phyloP scores from a whole-genome alignment of 1,284 basidiomycete species.

The Boletellus deceptivus region DNA sequence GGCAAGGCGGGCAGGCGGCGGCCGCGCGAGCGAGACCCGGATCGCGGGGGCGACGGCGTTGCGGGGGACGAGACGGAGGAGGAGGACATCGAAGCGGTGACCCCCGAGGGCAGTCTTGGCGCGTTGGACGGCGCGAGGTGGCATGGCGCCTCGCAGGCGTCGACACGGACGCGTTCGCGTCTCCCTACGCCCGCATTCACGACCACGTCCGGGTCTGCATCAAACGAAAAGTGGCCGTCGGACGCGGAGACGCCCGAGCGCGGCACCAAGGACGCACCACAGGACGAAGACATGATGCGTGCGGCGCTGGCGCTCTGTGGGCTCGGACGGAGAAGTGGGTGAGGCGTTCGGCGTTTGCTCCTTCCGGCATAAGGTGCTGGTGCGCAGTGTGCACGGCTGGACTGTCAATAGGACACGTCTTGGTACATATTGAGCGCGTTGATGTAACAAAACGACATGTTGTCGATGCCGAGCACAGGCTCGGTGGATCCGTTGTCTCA shows the following conservation, averaged over 20 bases:
- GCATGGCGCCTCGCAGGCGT: background rate
- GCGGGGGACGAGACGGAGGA: constrained; percentile 28
- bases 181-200: constrained; percentile 1
- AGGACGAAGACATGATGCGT: constrained; percentile 62
- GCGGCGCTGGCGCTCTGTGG: constrained; percentile 62
- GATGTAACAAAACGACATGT: background rate
- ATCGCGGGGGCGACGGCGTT: constrained; percentile 18
- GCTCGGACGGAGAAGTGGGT: constrained; percentile 39
- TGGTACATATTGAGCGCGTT: constrained; percentile 1
- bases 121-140: constrained; percentile 9
- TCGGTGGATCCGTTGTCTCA: background rate
- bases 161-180: constrained; percentile 1
- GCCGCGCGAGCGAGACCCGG: background rate
- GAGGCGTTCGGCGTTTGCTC: background rate
- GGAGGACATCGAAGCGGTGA: constrained; percentile 41
- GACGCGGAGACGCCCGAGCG: constrained; percentile 1
- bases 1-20: constrained; percentile 19
- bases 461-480: background rate
- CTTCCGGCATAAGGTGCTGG: too few species aligned
- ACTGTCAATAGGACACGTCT: background rate
- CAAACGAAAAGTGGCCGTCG: constrained; percentile 9
- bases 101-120: constrained; percentile 37
- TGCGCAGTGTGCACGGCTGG: background rate
- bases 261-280: constrained; percentile 29
- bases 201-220: background rate